Evolutionary conservation across 768 basidiomycete genomes (phyloP).

Genomic region (Kwoniella bestiolae): DNA sequence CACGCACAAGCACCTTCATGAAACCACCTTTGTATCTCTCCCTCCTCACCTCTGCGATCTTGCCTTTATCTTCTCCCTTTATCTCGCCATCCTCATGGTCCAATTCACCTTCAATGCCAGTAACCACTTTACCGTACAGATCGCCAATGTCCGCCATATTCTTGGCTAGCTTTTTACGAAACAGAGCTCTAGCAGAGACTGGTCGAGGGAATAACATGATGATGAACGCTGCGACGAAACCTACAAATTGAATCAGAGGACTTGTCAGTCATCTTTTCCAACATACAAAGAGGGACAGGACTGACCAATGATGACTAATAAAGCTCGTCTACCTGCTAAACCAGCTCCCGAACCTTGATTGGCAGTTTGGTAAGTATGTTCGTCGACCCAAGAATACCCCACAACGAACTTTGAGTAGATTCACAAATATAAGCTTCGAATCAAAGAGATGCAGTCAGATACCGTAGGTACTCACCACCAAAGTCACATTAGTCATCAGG

Average conservation of each 20-base stretch:
- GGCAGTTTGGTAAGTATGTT: conserved; percentile 60
- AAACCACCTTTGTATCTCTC: conserved; percentile 43
- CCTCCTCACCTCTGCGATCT: conserved; percentile 45
- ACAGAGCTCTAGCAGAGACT: conserved; percentile 62
- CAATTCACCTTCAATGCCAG: conserved; percentile 60
- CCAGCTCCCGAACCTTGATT: conserved; percentile 65
- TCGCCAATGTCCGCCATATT: conserved; percentile 60
- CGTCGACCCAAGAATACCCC: conserved; percentile 68
- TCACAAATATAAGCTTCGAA: too few relatives aligned
- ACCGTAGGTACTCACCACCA: conserved; percentile 61
- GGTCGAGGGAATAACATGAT: conserved; percentile 64
- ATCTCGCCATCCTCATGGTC: conserved; percentile 53
- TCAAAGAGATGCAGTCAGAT: too few relatives aligned
- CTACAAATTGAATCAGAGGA: conserved; percentile 35
- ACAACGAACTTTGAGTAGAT: conserved; percentile 59
- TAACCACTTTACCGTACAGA: conserved; percentile 58
- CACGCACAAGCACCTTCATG: conserved; percentile 45
- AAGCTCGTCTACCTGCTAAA: conserved; percentile 64
- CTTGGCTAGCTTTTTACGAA: conserved; percentile 61
- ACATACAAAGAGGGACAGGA: too few relatives aligned
- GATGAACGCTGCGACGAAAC: conserved; percentile 63
- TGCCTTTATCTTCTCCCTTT: conserved; percentile 30
- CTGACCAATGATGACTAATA: conserved; percentile 63
- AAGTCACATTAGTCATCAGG: conserved; percentile 55
- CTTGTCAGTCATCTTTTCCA: too few relatives aligned